Conservation (phyloP, 352 stramenopile genomes). For the Pythium monospermum region DNA sequence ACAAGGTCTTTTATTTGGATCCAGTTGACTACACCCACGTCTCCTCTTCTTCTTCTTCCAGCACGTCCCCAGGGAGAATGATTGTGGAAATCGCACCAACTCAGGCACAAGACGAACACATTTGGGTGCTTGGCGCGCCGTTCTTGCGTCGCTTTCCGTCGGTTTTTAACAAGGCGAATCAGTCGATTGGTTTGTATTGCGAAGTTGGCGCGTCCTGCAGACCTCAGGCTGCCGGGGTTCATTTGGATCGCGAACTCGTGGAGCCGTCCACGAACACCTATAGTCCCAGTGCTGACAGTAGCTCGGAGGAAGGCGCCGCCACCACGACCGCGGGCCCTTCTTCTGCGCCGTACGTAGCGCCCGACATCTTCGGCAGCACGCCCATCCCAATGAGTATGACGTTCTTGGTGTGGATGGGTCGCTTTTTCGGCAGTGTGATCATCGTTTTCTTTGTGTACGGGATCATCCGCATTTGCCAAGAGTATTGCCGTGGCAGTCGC, state of each 20-base stretch:
- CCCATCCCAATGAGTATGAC: not conserved
- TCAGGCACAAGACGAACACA: not conserved
- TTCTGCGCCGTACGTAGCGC: too few relatives aligned
- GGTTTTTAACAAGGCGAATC: not conserved
- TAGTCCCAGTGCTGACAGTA: not conserved
- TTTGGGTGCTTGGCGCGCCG: slow-evolving; percentile 5
- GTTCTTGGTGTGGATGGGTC: not conserved
- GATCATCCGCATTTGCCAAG: not conserved
- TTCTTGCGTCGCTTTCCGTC: slow-evolving; percentile 6
- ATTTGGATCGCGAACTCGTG: too few relatives aligned
- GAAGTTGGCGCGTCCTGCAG: not conserved
- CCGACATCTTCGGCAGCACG: not conserved
- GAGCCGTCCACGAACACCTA: not conserved
- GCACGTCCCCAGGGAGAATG: not conserved
- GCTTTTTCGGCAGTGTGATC: not conserved
- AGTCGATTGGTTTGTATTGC: not conserved
- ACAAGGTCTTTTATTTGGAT: slow-evolving; percentile 5
- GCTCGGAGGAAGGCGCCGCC: not conserved
- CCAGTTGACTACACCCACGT: slow-evolving; percentile 4
- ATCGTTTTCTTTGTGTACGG: not conserved
- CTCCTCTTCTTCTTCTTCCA: not conserved
- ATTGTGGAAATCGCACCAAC: slow-evolving; percentile 2
- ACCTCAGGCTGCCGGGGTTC: not conserved
- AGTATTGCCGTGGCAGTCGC: too few relatives aligned
- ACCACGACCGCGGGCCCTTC: not conserved